phyloP scores from a whole-genome alignment of 1,284 basidiomycete species.

The Malassezia dermatis region DNA sequence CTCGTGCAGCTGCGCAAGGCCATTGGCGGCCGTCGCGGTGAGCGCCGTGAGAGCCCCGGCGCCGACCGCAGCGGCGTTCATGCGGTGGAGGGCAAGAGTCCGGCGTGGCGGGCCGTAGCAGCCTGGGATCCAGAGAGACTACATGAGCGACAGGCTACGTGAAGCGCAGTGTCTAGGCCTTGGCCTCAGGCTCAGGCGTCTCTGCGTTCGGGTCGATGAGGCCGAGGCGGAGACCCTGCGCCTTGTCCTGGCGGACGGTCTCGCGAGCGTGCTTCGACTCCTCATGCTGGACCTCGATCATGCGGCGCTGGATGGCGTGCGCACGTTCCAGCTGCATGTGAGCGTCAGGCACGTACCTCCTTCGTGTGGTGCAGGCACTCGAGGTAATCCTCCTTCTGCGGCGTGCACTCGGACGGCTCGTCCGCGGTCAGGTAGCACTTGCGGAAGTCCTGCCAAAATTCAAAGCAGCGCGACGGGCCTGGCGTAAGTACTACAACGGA shows the following conservation, averaged over 20 bases:
- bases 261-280: conserved; percentile 17
- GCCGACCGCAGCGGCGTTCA: background rate
- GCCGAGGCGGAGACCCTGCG: conserved; percentile 7
- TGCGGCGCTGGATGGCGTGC: conserved; percentile 14
- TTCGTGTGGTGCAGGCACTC: conserved; percentile 85
- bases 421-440: conserved; percentile 83
- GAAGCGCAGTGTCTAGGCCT: background rate
- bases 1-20: background rate
- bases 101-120: background rate
- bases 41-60: background rate
- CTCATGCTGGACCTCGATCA: conserved; percentile 17
- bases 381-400: conserved; percentile 74
- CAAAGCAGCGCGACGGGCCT: conserved; percentile 82
- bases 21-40: background rate
- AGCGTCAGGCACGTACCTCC: conserved; percentile 56
- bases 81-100: background rate
- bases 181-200: background rate
- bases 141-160: background rate
- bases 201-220: conserved; percentile 6
- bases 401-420: conserved; percentile 61
- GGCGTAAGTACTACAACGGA: conserved; percentile 25
- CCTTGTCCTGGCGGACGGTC: background rate
- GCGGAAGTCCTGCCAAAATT: conserved; percentile 67
- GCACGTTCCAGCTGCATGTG: conserved; percentile 15
- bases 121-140: background rate